phyloP scores from a whole-genome alignment of 768 basidiomycete species.

The Naganishia randhawae region DNA sequence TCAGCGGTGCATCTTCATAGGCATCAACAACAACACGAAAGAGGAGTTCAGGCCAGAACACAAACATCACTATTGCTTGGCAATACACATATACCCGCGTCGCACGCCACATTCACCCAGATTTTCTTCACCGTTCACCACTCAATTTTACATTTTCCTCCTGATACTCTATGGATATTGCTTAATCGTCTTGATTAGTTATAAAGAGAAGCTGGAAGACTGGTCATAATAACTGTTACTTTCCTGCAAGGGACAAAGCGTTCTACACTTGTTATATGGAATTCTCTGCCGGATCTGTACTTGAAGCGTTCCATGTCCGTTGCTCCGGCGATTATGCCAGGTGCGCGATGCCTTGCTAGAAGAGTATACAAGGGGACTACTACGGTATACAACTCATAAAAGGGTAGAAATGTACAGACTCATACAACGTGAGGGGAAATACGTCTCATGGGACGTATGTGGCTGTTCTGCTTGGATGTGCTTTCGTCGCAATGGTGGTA shows the following conservation, averaged over 20 bases:
- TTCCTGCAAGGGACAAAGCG: background rate
- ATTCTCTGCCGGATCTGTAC: background rate
- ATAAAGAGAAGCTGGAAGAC: background rate
- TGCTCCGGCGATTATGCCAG: background rate
- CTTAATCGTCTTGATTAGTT: background rate
- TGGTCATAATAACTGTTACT: conserved; percentile 1
- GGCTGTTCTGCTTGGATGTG: conserved; percentile 1
- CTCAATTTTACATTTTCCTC: conserved; percentile 7
- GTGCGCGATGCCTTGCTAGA: background rate
- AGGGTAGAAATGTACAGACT: background rate
- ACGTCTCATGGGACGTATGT: background rate
- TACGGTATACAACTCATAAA: background rate
- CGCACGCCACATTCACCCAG: background rate
- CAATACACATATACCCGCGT: conserved; percentile 18
- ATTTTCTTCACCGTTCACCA: background rate
- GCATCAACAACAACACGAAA: background rate
- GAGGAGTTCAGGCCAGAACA: background rate
- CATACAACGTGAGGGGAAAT: conserved; percentile 2
- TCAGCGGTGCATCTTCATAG: background rate
- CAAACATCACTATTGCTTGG: background rate
- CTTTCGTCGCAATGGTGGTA: conserved; percentile 25
- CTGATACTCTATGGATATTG: background rate
- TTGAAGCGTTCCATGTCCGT: background rate
- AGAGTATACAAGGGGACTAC: background rate
- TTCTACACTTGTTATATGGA: background rate